Conservation (phyloP, 2,329 filamentous ascomycete species). For the Alternaria rosae region DNA sequence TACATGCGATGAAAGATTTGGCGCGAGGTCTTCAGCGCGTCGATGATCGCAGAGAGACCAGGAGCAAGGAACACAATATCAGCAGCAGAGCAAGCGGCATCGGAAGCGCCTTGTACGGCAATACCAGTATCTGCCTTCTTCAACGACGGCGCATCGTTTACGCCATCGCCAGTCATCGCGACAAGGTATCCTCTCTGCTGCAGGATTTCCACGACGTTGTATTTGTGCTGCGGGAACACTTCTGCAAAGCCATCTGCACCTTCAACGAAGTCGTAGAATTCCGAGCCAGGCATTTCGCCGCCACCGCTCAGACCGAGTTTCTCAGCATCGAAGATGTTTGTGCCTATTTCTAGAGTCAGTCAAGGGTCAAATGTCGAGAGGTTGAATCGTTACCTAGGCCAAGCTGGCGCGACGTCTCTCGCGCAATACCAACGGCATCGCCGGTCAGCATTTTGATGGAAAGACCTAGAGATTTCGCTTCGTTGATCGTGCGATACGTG, state of each 20-base stretch:
- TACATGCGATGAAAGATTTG: constrained; percentile 98
- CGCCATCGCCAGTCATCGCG: constrained; percentile 95
- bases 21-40: constrained; percentile 89
- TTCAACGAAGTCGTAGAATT: constrained; percentile 95
- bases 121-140: constrained; percentile 98
- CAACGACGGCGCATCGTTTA: constrained; percentile 90
- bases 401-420: constrained; percentile 89
- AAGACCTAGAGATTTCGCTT: constrained; percentile 85
- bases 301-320: constrained; percentile 88
- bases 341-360: constrained; percentile 54
- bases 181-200: constrained; percentile 93
- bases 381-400: constrained; percentile 66
- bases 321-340: constrained; percentile 93
- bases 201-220: constrained; percentile 90
- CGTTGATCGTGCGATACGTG: constrained; percentile 87
- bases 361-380: neutral
- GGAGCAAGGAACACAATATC: constrained; percentile 95
- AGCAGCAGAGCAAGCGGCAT: constrained; percentile 87
- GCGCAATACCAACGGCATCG: constrained; percentile 91
- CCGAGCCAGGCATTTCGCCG: constrained; percentile 91
- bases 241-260: constrained; percentile 94
- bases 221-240: constrained; percentile 95
- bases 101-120: constrained; percentile 89
- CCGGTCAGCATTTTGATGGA: constrained; percentile 97
- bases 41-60: constrained; percentile 90